Evolutionary conservation across 1,284 basidiomycete species (phyloP).

Genomic region (Moniliella sp.): DNA sequence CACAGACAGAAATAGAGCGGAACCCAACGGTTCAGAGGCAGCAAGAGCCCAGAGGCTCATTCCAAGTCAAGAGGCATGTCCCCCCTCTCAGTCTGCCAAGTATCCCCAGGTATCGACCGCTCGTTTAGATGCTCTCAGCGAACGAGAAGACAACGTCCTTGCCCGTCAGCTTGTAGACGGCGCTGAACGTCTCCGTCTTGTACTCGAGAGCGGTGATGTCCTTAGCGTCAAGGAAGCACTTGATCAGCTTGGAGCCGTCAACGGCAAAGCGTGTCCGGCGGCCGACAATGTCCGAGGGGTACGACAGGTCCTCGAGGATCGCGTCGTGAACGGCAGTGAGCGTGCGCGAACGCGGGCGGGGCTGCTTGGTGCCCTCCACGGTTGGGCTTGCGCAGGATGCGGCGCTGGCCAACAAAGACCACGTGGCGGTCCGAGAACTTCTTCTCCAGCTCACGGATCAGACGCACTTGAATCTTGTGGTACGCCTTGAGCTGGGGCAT

Average conservation of each 20-base stretch:
- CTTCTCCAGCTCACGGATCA: constrained; percentile 97
- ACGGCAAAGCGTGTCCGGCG: constrained; percentile 59
- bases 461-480: constrained; percentile 87
- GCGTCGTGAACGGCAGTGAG: constrained; percentile 92
- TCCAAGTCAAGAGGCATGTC: too few relatives aligned
- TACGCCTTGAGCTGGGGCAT: constrained; percentile 94
- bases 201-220: constrained; percentile 96
- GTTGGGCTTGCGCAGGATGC: constrained; percentile 91
- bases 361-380: constrained; percentile 74
- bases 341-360: constrained; percentile 85
- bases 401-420: constrained; percentile 92
- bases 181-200: constrained; percentile 91
- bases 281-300: constrained; percentile 93
- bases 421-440: constrained; percentile 98
- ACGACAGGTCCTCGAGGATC: constrained; percentile 95
- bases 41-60: too few relatives aligned
- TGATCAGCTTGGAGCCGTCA: constrained; percentile 17
- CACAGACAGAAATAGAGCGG: too few relatives aligned
- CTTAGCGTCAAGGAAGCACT: constrained; percentile 48
- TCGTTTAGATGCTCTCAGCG: constrained; percentile 2
- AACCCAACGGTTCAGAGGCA: too few relatives aligned
- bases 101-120: too few relatives aligned
- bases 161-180: constrained; percentile 78
- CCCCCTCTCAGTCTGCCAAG: too few relatives aligned
- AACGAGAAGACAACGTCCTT: constrained; percentile 51